These are phyloP conservation scores for Mortierella sp. DNA, from an alignment of 371 early-diverging fungal species.

Conservation along the genomic window DNA sequence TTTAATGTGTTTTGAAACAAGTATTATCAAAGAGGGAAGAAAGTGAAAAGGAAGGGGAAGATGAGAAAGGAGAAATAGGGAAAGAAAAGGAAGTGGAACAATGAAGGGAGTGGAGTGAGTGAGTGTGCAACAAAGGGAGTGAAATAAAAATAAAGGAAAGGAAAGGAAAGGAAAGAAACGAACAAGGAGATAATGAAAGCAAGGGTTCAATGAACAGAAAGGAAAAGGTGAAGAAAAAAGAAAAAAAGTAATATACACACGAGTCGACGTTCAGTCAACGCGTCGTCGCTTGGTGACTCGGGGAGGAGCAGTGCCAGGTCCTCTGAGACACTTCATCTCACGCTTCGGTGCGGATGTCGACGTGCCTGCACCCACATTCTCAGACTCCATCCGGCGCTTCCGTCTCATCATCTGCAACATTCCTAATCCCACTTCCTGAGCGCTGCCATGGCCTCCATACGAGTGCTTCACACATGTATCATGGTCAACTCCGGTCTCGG, in stretches of 20 bases:
- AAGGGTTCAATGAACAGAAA: not conserved
- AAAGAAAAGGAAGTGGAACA: not conserved
- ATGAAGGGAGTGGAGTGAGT: not conserved
- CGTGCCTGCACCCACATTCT: not conserved
- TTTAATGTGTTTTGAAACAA: slow-evolving; percentile 7
- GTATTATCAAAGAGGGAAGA: not conserved
- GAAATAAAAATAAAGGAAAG: slow-evolving; percentile 2
- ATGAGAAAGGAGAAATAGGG: not conserved
- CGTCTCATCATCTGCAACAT: slow-evolving; percentile 19
- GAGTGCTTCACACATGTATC: not conserved
- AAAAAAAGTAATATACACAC: not conserved
- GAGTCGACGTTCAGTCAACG: slow-evolving; percentile 9
- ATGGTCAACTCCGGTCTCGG: not conserved
- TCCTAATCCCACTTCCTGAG: slow-evolving; percentile 13
- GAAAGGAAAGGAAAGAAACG: not conserved
- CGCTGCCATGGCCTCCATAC: not conserved
- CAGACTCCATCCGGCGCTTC: slow-evolving; percentile 41
- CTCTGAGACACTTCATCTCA: slow-evolving; percentile 24
- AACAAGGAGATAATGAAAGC: not conserved
- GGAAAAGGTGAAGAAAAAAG: not conserved
- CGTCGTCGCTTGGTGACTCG: slow-evolving; percentile 43
- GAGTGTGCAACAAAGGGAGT: not conserved
- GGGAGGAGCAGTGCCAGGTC: slow-evolving; percentile 9
- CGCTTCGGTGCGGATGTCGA: slow-evolving; percentile 10
- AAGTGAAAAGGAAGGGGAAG: not conserved